These are phyloP conservation scores for Gastroboletus turbinatus DNA, from an alignment of 1,284 basidiomycete genomes.

Conservation along the genomic window DNA sequence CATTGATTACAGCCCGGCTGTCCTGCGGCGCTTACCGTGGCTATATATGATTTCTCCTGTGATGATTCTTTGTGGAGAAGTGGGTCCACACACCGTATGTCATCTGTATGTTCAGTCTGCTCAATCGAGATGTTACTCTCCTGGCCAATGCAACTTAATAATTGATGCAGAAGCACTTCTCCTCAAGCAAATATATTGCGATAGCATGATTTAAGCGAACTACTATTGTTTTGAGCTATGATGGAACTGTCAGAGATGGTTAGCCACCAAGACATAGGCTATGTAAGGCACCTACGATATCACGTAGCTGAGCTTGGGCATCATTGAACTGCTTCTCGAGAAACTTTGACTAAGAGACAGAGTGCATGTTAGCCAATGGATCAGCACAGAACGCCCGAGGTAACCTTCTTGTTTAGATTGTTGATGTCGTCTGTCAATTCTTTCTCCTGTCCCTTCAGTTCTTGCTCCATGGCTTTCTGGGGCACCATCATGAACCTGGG, in stretches of 20 bases:
- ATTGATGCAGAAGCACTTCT: not conserved
- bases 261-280: not conserved
- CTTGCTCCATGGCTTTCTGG: constrained; percentile 72
- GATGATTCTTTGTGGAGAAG: not conserved
- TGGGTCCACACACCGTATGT: constrained; percentile 1
- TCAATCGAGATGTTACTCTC: not conserved
- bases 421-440: constrained; percentile 79
- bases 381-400: not conserved
- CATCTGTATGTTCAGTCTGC: constrained; percentile 3
- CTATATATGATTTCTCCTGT: not conserved
- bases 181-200: constrained; percentile 6
- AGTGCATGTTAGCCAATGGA: constrained; percentile 1
- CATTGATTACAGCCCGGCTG: constrained; percentile 7
- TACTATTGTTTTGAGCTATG: constrained; percentile 54
- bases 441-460: constrained; percentile 75
- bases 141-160: not conserved
- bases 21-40: not conserved
- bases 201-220: constrained; percentile 3
- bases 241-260: constrained; percentile 50
- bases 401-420: constrained; percentile 74
- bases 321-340: constrained; percentile 90
- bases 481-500: constrained; percentile 89
- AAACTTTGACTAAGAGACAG: constrained; percentile 67
- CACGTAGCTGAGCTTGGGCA: constrained; percentile 80
- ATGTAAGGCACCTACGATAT: constrained; percentile 58